Evolutionary conservation across 257 asterid genomes (phyloP).

Genomic region (Henckelia pumila): DNA sequence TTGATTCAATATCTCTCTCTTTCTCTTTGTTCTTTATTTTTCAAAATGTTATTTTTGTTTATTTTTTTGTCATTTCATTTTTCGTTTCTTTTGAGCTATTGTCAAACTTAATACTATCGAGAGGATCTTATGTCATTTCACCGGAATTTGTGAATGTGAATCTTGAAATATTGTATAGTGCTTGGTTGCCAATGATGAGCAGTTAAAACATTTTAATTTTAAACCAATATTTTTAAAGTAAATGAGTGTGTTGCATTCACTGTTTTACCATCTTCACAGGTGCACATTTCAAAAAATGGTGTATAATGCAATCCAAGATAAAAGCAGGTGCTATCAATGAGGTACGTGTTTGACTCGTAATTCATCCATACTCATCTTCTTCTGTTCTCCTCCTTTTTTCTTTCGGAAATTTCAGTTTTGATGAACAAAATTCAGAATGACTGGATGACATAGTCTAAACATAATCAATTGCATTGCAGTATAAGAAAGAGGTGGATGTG

Average conservation of each 20-base stretch:
- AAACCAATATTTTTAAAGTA: background rate
- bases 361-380: background rate
- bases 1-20: background rate
- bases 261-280: conserved; percentile 42
- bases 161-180: background rate
- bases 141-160: background rate
- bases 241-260: background rate
- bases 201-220: background rate
- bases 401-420: background rate
- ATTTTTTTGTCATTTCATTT: no score
- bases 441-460: conserved; percentile 2
- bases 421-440: background rate
- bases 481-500: conserved; percentile 70
- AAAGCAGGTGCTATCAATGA: conserved; percentile 65
- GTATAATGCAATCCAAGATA: conserved; percentile 82
- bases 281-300: conserved; percentile 89
- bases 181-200: background rate
- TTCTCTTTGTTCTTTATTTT: no score
- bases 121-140: background rate
- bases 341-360: conserved; percentile 37
- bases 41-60: background rate
- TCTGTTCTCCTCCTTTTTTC: conserved; percentile 11
- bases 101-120: background rate
- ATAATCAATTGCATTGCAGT: conserved; percentile 43
- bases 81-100: background rate